A percentile compares a stretch with the other conserved stretches of the same genome.
Conservation (phyloP, 768 basidiomycete genomes). For the Pisolithus tinctorius region DNA sequence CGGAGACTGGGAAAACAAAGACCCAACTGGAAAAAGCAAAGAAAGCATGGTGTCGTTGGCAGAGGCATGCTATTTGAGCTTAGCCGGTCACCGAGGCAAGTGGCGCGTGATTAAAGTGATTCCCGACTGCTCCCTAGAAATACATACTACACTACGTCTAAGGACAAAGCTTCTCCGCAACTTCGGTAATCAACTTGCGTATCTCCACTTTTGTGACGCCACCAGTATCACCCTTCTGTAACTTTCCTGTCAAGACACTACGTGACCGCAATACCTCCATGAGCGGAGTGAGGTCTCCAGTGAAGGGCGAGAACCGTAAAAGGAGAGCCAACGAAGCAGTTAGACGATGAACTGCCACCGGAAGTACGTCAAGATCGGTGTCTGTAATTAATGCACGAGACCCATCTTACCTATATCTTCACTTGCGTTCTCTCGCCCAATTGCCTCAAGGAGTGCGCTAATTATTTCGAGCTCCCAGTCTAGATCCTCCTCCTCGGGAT, state of each 20-base stretch:
- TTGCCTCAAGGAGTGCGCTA: slow-evolving; percentile 76
- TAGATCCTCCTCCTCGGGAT: slow-evolving; percentile 51
- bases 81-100: too few species aligned
- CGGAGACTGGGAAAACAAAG: background rate
- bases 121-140: too few species aligned
- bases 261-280: slow-evolving; percentile 66
- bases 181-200: slow-evolving; percentile 58
- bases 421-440: slow-evolving; percentile 60
- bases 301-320: slow-evolving; percentile 67
- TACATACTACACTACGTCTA: background rate
- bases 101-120: too few species aligned
- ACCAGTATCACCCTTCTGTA: slow-evolving; percentile 37
- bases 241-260: slow-evolving; percentile 50
- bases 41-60: too few species aligned
- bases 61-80: too few species aligned
- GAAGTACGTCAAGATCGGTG: background rate
- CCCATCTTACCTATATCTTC: slow-evolving; percentile 72
- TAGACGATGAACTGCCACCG: slow-evolving; percentile 65
- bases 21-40: background rate
- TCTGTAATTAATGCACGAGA: slow-evolving; percentile 1
- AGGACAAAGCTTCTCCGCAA: slow-evolving; percentile 38
- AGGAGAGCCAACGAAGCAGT: slow-evolving; percentile 72
- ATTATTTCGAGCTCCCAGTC: slow-evolving; percentile 86
- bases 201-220: slow-evolving; percentile 61
- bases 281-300: slow-evolving; percentile 49